Percentiles rank a stretch among this genome's conserved stretches.
These are phyloP conservation scores for Ajuga reptans DNA, from an alignment of 305 asterid genomes.

Conservation along the genomic window DNA sequence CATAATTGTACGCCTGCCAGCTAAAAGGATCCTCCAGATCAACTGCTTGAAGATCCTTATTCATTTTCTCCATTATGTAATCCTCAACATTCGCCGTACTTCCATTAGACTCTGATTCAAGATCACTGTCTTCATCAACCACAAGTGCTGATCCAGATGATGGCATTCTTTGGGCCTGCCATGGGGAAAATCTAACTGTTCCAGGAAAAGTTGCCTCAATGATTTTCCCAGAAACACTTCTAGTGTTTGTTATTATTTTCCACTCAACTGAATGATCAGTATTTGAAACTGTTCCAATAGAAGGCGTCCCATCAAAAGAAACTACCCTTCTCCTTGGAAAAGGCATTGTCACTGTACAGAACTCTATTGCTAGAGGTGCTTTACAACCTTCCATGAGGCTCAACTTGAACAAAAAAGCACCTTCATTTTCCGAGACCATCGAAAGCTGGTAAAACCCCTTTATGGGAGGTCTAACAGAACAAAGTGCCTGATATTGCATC, in stretches of 20 bases:
- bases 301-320: conserved; percentile 89
- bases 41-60: conserved; percentile 78
- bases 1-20: conserved; percentile 91
- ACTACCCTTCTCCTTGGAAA: conserved; percentile 81
- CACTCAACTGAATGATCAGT: conserved; percentile 81
- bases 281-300: conserved; percentile 70
- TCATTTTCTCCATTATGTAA: conserved; percentile 72
- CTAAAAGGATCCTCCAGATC: conserved; percentile 93
- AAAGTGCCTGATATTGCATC: conserved; percentile 72
- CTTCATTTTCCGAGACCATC: conserved; percentile 97
- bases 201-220: conserved; percentile 92
- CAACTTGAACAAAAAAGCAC: conserved; percentile 86
- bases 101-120: conserved; percentile 56
- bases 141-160: conserved; percentile 33
- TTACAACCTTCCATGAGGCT: conserved; percentile 86
- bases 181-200: conserved; percentile 84
- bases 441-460: conserved; percentile 98
- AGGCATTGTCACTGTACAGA: conserved; percentile 84
- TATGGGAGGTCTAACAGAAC: conserved; percentile 73
- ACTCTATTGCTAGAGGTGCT: conserved; percentile 68
- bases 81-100: conserved; percentile 76
- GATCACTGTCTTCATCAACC: conserved; percentile 78
- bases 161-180: conserved; percentile 56
- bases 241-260: conserved; percentile 61
- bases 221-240: conserved; percentile 76